phyloP scores from a whole-genome alignment of 2,329 filamentous ascomycete genomes.

The Albifimbria verrucaria region DNA sequence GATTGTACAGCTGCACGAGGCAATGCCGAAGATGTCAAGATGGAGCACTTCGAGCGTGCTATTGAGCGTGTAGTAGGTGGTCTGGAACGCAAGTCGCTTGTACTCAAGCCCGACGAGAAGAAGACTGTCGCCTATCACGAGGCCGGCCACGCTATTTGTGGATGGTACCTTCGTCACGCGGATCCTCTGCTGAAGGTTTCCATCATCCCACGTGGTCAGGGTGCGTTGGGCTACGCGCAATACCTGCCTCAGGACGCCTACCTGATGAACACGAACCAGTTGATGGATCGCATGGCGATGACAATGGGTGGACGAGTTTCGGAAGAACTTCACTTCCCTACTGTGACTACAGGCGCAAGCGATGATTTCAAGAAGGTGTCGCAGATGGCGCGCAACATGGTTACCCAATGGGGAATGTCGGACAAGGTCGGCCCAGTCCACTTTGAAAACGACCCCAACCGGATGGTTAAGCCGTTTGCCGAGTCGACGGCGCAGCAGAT shows the following conservation, averaged over 20 bases:
- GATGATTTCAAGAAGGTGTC: conserved; percentile 99
- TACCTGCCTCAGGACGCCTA: conserved; percentile 95
- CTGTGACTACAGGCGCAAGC: conserved; percentile 89
- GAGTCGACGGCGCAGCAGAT: conserved; percentile 92
- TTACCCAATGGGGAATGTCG: conserved; percentile 99
- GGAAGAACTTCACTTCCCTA: conserved; percentile 95
- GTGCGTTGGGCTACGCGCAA: conserved; percentile 91
- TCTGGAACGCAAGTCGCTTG: conserved; percentile 94
- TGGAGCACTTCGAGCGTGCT: conserved; percentile 93
- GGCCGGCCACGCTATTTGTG: conserved; percentile 95
- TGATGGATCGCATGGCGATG: conserved; percentile 99
- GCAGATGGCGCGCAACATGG: conserved; percentile 93
- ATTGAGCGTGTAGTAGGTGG: conserved; percentile 97
- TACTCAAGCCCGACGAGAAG: conserved; percentile 92
- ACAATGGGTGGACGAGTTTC: conserved; percentile 92
- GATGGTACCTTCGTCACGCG: conserved; percentile 96
- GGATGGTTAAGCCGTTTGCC: conserved; percentile 91
- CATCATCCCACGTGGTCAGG: conserved; percentile 94
- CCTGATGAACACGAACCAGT: conserved; percentile 89
- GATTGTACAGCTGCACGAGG: conserved; percentile 67
- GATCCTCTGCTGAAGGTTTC: conserved; percentile 97
- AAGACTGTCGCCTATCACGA: conserved; percentile 96
- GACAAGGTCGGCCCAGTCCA: conserved; percentile 89
- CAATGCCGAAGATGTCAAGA: conserved; percentile 75
- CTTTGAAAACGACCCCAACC: conserved; percentile 80